These are phyloP conservation scores for Malus asiatica DNA, from an alignment of 306 rosid species.

Conservation along the genomic window DNA sequence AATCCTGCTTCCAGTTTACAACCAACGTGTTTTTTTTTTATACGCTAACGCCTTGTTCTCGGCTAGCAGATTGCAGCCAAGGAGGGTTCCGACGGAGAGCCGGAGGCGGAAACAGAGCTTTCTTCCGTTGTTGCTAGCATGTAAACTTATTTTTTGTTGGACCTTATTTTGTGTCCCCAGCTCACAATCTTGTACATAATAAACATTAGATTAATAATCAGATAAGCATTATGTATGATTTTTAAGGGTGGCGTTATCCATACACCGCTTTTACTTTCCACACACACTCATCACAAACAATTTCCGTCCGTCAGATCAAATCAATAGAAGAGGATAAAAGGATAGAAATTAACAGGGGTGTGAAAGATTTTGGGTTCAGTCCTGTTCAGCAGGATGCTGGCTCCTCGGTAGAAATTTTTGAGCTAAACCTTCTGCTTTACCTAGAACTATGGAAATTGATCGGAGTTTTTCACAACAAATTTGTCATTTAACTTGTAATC, in stretches of 20 bases:
- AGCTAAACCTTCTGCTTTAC: too few species aligned
- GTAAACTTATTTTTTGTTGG: constrained; percentile 34
- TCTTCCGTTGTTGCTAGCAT: constrained; percentile 81
- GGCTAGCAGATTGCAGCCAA: constrained; percentile 18
- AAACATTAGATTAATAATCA: constrained; percentile 35
- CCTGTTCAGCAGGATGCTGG: neutral
- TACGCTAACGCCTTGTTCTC: neutral
- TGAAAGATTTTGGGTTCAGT: neutral
- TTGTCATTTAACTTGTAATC: neutral
- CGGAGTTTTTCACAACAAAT: neutral
- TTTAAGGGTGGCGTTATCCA: too few species aligned
- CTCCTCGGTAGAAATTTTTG: neutral
- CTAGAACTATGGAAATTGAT: neutral
- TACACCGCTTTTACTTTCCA: too few species aligned
- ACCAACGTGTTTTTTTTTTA: too few species aligned
- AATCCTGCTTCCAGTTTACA: neutral
- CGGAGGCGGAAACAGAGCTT: constrained; percentile 64
- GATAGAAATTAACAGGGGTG: too few species aligned
- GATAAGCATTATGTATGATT: too few species aligned
- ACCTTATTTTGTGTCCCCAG: constrained; percentile 17
- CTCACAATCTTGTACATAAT: constrained; percentile 49
- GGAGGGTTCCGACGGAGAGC: constrained; percentile 41
- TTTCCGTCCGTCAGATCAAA: too few species aligned
- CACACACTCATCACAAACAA: too few species aligned
- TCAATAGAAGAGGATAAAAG: too few species aligned